These are phyloP conservation scores for Aspergillus brasiliensis DNA, from an alignment of 2,329 filamentous ascomycete genomes.

Conservation along the genomic window DNA sequence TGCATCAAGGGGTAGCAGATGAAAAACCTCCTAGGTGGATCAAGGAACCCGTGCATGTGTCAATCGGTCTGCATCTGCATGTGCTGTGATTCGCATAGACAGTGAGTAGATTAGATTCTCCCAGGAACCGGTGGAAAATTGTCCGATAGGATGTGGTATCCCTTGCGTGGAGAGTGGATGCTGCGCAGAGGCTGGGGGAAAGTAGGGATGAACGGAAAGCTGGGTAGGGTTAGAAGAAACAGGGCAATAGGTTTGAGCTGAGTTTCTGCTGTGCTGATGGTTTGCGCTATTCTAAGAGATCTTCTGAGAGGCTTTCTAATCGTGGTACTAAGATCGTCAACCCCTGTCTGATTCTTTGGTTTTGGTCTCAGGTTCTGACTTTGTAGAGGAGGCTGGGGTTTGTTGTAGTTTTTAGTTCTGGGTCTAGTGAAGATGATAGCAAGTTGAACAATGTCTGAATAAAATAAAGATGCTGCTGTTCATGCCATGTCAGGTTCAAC, in stretches of 20 bases:
- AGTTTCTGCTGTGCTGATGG: background rate
- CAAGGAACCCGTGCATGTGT: background rate
- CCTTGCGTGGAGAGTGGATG: background rate
- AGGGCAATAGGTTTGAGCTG: background rate
- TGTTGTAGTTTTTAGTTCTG: background rate
- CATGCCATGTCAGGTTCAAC: background rate
- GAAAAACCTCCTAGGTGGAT: background rate
- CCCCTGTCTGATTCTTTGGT: background rate
- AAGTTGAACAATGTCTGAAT: no score
- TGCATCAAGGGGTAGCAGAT: background rate
- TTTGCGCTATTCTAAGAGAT: background rate
- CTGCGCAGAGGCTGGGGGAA: background rate
- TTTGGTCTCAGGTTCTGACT: background rate
- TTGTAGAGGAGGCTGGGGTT: background rate
- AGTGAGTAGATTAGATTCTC: background rate
- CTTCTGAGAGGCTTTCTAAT: background rate
- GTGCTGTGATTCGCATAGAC: background rate
- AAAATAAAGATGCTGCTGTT: background rate
- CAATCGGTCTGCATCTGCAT: background rate
- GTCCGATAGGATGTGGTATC: background rate
- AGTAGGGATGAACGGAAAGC: background rate
- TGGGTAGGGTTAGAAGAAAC: background rate
- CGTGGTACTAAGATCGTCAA: background rate
- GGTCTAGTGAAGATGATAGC: background rate
- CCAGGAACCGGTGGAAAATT: background rate